Percentiles rank a stretch among this genome's conserved stretches.
Evolutionary conservation across 2,329 filamentous ascomycete species (phyloP).

Genomic region (Drechslerella stenobrocha): DNA sequence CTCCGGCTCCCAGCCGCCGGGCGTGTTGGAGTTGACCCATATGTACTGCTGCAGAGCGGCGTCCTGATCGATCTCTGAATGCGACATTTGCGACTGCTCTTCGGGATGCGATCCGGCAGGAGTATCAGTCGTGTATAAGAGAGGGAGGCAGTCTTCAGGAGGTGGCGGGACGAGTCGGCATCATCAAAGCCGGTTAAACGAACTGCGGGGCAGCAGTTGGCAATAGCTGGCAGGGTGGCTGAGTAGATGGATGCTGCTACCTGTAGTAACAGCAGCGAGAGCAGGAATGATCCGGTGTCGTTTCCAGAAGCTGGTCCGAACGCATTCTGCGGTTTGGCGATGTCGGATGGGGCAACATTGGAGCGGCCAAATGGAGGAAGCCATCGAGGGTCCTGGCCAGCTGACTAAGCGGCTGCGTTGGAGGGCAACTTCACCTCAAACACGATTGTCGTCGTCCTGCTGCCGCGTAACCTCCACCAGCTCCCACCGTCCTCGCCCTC

Average conservation of each 20-base stretch:
- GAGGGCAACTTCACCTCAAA: slow-evolving; percentile 26
- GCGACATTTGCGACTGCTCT: slow-evolving; percentile 11
- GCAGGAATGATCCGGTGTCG: background rate
- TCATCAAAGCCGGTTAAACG: slow-evolving; percentile 36
- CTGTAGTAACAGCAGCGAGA: background rate
- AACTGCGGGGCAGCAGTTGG: slow-evolving; percentile 1
- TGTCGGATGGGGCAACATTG: background rate
- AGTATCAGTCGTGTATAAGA: background rate
- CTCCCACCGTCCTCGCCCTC: slow-evolving; percentile 8
- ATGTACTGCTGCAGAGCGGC: slow-evolving; percentile 44
- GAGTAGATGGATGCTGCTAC: background rate
- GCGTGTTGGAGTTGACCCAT: slow-evolving; percentile 44
- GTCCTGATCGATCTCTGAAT: slow-evolving; percentile 18
- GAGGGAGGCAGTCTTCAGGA: slow-evolving; percentile 21
- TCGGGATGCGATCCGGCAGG: background rate
- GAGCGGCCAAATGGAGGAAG: background rate
- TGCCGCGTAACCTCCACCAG: slow-evolving; percentile 46
- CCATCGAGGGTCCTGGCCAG: slow-evolving; percentile 1
- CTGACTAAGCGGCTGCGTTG: slow-evolving; percentile 46
- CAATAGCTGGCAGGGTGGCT: slow-evolving; percentile 1
- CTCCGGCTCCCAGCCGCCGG: slow-evolving; percentile 43
- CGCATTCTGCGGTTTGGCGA: background rate
- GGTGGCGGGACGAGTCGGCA: slow-evolving; percentile 32
- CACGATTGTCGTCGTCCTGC: slow-evolving; percentile 15
- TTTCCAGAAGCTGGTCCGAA: background rate